A percentile compares a stretch with the other conserved stretches of the same genome.
phyloP scores from a whole-genome alignment of 495 filamentous ascomycete genomes.

The Cenococcum geophilum region DNA sequence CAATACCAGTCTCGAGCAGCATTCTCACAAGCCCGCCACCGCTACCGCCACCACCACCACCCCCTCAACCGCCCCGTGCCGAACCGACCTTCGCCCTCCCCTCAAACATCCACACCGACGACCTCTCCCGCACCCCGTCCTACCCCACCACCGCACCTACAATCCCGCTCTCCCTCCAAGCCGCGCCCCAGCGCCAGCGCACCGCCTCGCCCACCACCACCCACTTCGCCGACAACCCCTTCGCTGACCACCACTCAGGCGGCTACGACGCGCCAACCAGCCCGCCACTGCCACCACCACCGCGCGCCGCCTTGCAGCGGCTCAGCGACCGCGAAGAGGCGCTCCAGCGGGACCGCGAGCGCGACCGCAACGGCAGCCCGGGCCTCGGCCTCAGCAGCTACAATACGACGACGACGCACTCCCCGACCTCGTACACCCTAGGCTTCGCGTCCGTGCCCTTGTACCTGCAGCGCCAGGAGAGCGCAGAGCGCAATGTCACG shows the following conservation, averaged over 20 bases:
- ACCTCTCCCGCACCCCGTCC: not conserved
- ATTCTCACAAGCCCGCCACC: conserved; percentile 5
- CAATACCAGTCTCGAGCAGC: conserved; percentile 10
- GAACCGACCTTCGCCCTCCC: not conserved
- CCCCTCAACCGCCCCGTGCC: not conserved
- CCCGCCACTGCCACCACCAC: conserved; percentile 10
- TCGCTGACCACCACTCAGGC: conserved; percentile 32
- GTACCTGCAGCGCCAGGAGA: conserved; percentile 26
- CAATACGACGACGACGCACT: not conserved
- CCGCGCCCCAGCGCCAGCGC: conserved; percentile 12
- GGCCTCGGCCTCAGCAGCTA: not conserved
- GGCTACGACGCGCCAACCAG: conserved; percentile 17
- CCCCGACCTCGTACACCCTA: conserved; percentile 13
- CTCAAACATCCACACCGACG: not conserved
- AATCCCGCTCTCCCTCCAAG: conserved; percentile 24
- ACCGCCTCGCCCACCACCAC: conserved; percentile 3
- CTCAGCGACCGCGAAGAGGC: conserved; percentile 2
- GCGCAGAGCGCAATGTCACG: conserved; percentile 19
- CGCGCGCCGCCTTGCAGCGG: conserved; percentile 1
- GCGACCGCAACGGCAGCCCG: no score
- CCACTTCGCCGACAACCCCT: conserved; percentile 29
- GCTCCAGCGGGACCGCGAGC: not conserved
- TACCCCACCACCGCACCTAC: not conserved
- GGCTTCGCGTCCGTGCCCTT: conserved; percentile 21
- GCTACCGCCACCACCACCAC: no score